Percentiles rank a stretch among this genome's conserved stretches.
These are phyloP conservation scores for Panicum miliaceum DNA, from an alignment of 176 grass and related monocot genomes.

Conservation along the genomic window DNA sequence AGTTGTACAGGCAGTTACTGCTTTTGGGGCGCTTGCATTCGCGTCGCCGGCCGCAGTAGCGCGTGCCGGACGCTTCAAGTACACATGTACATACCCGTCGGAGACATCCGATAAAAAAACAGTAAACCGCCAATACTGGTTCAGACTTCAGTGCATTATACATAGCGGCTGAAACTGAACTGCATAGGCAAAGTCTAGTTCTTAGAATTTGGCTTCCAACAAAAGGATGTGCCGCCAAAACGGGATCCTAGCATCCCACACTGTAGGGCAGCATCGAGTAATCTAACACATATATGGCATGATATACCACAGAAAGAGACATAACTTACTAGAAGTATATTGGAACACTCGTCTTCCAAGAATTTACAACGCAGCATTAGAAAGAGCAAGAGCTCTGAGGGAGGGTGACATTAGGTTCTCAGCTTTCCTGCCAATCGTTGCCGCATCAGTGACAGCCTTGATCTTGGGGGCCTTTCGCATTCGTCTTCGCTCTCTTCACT, in stretches of 20 bases:
- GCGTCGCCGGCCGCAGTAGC: neutral
- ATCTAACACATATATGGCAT: constrained; percentile 2
- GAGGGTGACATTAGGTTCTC: constrained; percentile 21
- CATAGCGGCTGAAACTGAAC: neutral
- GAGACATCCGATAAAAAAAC: neutral
- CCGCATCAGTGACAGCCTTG: constrained; percentile 59
- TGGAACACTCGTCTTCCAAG: neutral
- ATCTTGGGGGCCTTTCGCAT: constrained; percentile 53
- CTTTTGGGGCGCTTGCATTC: neutral
- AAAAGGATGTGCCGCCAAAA: neutral
- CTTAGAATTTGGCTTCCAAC: neutral
- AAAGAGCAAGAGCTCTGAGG: neutral
- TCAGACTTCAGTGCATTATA: no score
- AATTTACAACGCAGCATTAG: neutral
- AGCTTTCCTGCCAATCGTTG: constrained; percentile 42
- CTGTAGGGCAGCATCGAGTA: constrained; percentile 8
- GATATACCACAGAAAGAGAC: neutral
- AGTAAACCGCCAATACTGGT: neutral
- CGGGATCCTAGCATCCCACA: neutral
- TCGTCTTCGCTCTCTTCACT: constrained; percentile 88
- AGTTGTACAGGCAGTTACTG: neutral
- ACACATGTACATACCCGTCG: no score
- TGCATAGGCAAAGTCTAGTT: neutral
- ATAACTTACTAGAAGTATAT: constrained; percentile 3
- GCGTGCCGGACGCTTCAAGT: no score